Conservation (phyloP, 352 stramenopile species). For the Phytophthora cactorum region DNA sequence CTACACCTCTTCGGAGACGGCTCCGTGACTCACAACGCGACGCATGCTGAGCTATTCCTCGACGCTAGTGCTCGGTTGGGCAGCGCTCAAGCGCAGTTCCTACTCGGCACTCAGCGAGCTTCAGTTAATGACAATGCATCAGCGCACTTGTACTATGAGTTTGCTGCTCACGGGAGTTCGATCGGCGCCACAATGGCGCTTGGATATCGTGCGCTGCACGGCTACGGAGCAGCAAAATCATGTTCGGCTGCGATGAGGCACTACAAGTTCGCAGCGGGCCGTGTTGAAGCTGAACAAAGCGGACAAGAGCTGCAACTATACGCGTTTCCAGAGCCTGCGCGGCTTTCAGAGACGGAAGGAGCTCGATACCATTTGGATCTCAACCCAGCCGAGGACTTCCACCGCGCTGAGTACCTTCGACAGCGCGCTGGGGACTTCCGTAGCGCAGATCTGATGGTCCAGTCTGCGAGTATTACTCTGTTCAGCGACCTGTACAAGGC, state of each 20-base stretch:
- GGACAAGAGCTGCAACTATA: conserved; percentile 36
- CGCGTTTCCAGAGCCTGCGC: conserved; percentile 34
- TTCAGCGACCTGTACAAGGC: conserved; percentile 56
- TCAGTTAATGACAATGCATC: conserved; percentile 17
- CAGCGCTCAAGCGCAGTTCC: conserved; percentile 50
- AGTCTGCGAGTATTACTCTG: conserved; percentile 59
- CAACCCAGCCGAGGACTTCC: conserved; percentile 41
- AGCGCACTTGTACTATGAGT: conserved; percentile 61
- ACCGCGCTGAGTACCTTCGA: conserved; percentile 58
- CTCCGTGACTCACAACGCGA: conserved; percentile 22
- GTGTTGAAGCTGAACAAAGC: conserved; percentile 42
- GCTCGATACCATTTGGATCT: conserved; percentile 22
- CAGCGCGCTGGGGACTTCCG: conserved; percentile 38
- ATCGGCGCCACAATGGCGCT: conserved; percentile 65
- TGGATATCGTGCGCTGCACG: conserved; percentile 68
- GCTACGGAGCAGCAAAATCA: conserved; percentile 50
- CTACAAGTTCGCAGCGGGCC: conserved; percentile 79
- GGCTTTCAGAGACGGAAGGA: conserved; percentile 47
- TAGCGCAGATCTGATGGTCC: conserved; percentile 46
- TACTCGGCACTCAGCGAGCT: conserved; percentile 42
- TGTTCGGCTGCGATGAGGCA: conserved; percentile 66
- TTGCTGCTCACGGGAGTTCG: conserved; percentile 52
- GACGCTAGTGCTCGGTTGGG: conserved; percentile 43
- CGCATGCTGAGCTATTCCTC: conserved; percentile 41
- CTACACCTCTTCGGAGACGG: conserved; percentile 37